Base-by-base conservation (phyloP, 257 asterid species). In the Pogostemon cablin region DNA sequence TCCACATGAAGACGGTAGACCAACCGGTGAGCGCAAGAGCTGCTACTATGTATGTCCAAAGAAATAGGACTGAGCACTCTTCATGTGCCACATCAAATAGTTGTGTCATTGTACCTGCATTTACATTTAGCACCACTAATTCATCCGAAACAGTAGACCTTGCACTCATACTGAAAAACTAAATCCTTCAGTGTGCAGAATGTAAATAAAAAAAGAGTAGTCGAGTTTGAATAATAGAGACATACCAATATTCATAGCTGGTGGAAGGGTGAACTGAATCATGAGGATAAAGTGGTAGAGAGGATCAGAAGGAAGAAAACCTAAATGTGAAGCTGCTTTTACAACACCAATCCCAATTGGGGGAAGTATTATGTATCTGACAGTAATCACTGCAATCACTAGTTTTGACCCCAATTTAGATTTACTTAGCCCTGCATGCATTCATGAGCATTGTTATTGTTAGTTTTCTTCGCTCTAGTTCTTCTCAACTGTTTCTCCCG, bases 1-100 rank as follows among this genome's bases (percentile, higher is more conserved):
- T 80, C 96, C 96, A 95, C 98, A 95, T 86, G 93, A 85, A 95
- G 17, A 95, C 69, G 11, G 92, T 83, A 9, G 98, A 95, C 99
- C 99, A 95, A 0, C 79, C 80, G 4, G 99, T 89, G 67, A 95
- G 88, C 25, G 96, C 84, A 50, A 89, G 34, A 4, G 90, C 93
- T 32, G 98, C 96, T 55, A 79, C 84, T 40, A 91, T 40, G 77
- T 95, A 95, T 6, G 96, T 89, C 99, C 99, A 95, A 4, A 95
- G 79, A 74, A 91, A 77, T 34, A 95, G 77, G 63, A 95, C 84
- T 2, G 99, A 85, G 71, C 96, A 89, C 73, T 95, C 99, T 54
- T 88, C 97, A 77, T 95, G 90, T 32, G 96, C 99, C 39, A 95
- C 98, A 57, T 88, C 95, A 75, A 89, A 82, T 2, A 95, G 80